A percentile compares a stretch with the other conserved stretches of the same genome.
These are phyloP conservation scores for Blastomyces gilchristii DNA, from an alignment of 2,329 filamentous ascomycete species.

Conservation along the genomic window DNA sequence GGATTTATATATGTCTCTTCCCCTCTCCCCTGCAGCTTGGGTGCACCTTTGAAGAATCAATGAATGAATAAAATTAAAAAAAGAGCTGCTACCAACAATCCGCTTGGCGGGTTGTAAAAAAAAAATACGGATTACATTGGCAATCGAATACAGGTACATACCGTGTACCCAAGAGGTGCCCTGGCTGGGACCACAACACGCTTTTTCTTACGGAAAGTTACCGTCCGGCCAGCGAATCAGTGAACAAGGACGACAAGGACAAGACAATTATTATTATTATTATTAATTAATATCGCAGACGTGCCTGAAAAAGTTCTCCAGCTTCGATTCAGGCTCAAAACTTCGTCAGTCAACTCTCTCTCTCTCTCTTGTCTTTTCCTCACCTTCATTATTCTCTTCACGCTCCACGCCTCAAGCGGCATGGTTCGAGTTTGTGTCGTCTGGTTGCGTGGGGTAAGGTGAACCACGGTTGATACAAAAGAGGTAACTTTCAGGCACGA, in stretches of 20 bases:
- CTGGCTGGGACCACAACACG: neutral
- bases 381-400: too few relatives aligned
- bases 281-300: neutral
- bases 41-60: neutral
- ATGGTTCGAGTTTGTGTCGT: neutral
- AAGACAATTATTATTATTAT: neutral
- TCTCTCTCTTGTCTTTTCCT: neutral
- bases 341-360: too few relatives aligned
- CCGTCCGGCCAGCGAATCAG: neutral
- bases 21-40: neutral
- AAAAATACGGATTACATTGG: too few relatives aligned
- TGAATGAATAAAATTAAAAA: neutral
- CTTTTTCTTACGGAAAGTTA: neutral
- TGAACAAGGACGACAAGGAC: neutral
- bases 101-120: too few relatives aligned
- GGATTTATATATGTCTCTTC: neutral
- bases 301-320: slow-evolving; percentile 3
- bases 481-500: neutral
- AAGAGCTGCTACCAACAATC: neutral
- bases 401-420: neutral
- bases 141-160: too few relatives aligned
- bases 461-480: neutral
- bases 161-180: too few relatives aligned
- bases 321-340: slow-evolving; percentile 2
- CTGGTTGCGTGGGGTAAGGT: neutral